Evolutionary conservation across 495 filamentous ascomycete genomes (phyloP), one percentile per base, ranked within the genome.

Genomic region (Talaromyces ruber): DNA sequence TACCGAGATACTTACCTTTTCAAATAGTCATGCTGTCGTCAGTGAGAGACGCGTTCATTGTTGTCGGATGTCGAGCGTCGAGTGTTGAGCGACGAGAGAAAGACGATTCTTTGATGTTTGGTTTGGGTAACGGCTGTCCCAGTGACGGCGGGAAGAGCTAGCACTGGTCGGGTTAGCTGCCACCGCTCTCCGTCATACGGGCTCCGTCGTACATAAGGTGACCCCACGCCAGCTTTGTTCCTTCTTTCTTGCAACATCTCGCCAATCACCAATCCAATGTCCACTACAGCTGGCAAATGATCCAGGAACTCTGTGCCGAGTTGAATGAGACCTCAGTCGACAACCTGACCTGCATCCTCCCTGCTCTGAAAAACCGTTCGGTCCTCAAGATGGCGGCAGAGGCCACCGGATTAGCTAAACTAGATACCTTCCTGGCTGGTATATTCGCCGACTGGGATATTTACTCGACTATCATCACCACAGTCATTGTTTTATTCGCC

Each of bases 391-490:
- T 87, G 83, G 79, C 75, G 34, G 66, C 72, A 22, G 78, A 72
- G 66, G 73, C 79, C 65, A 76, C 79, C 59, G 39, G 87, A 43
- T 68, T 87, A 66, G 73, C 80, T 59, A 76, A 82, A 72, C 72
- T 93, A 57, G 91, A 96, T 72, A 77, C 84, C 61, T 77, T 85
- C 64, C 73, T 96, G 52, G 82, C 83, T 37, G 76, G 83, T 34
- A 72, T 92, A 53, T 72, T 96, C 22, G 82, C 85, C 9, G 86
- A 88, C 70, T 97, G 92, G 92, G 89, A 90, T 68, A 73, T 83
- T 67, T 88, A 86, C 72, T 88, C 86, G 51, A 92, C 87, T 2
- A 6, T 86, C 29, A 76, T 91, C 54, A 75, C 81, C n/a, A 67
- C 82, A 29, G 67, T 77, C 30, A 76, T 96, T 54, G 71, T 82